These are phyloP conservation scores for Taiwanofungus camphoratus DNA, from an alignment of 1,284 basidiomycete species.

Conservation along the genomic window DNA sequence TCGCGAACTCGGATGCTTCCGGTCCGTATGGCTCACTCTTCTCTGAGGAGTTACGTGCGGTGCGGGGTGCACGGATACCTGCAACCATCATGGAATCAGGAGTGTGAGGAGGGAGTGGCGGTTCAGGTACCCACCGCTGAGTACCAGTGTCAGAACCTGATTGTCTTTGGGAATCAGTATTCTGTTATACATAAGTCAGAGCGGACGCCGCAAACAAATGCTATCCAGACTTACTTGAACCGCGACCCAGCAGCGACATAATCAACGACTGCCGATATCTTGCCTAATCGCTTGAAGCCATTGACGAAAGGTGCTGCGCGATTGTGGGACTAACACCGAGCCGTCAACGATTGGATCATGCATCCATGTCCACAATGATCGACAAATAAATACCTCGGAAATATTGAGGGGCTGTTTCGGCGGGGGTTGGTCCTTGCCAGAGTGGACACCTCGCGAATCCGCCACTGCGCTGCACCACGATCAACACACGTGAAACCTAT, in stretches of 20 bases:
- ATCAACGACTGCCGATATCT: slow-evolving; percentile 83
- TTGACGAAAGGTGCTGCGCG: slow-evolving; percentile 85
- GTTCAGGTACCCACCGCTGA: slow-evolving; percentile 54
- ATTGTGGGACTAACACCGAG: slow-evolving; percentile 55
- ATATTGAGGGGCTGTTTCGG: slow-evolving; percentile 79
- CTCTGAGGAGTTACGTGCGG: slow-evolving; percentile 76
- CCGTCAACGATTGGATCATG: too few species aligned
- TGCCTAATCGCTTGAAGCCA: slow-evolving; percentile 86
- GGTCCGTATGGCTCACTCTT: slow-evolving; percentile 86
- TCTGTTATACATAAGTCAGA: slow-evolving; percentile 32
- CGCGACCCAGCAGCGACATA: slow-evolving; percentile 91
- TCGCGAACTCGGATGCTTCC: slow-evolving; percentile 82
- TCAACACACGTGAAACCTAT: neutral
- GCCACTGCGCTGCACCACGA: slow-evolving; percentile 55
- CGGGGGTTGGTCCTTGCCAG: slow-evolving; percentile 79
- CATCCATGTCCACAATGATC: slow-evolving; percentile 6
- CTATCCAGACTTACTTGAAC: slow-evolving; percentile 69
- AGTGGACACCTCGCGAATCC: slow-evolving; percentile 87
- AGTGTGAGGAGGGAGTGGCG: slow-evolving; percentile 4
- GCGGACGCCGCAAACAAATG: neutral
- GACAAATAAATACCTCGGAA: slow-evolving; percentile 57
- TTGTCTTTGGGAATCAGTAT: slow-evolving; percentile 89
- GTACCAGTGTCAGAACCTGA: slow-evolving; percentile 83
- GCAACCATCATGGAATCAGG: slow-evolving; percentile 5
- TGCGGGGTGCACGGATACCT: slow-evolving; percentile 83